Percentiles rank a stretch among this genome's conserved stretches.
These are phyloP conservation scores for Gloeostereum incarnatum DNA, from an alignment of 768 basidiomycete species.

Conservation along the genomic window DNA sequence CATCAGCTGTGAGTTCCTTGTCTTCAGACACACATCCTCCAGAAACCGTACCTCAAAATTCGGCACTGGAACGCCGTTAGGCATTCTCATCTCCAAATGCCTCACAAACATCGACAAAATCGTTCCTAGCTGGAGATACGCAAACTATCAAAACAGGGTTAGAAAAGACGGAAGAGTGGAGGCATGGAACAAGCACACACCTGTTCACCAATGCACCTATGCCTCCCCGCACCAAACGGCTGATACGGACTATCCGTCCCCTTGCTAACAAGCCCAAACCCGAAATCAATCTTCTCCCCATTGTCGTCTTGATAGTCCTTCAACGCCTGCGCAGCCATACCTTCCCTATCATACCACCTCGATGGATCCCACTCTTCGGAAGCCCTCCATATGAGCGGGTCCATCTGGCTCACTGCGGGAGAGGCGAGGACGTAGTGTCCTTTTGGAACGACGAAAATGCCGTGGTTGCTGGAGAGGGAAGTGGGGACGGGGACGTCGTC, in stretches of 20 bases:
- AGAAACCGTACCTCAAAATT: constrained; percentile 74
- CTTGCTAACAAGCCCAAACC: constrained; percentile 92
- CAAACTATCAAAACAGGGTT: constrained; percentile 46
- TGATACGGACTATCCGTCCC: constrained; percentile 95
- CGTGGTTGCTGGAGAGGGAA: constrained; percentile 63
- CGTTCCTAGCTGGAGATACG: constrained; percentile 86
- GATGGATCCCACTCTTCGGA: constrained; percentile 65
- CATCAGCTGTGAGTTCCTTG: constrained; percentile 4
- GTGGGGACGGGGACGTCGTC: constrained; percentile 77
- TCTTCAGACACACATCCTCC: neutral
- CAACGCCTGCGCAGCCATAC: constrained; percentile 72
- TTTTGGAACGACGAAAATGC: constrained; percentile 78
- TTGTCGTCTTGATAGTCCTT: constrained; percentile 63
- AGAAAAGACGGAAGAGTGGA: neutral
- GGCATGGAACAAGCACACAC: constrained; percentile 21
- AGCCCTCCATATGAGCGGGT: constrained; percentile 75
- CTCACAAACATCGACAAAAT: constrained; percentile 76
- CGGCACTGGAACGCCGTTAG: constrained; percentile 60
- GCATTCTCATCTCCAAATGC: constrained; percentile 63
- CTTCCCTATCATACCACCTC: constrained; percentile 82
- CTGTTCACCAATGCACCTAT: constrained; percentile 92
- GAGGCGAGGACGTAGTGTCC: constrained; percentile 87
- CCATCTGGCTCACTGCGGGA: constrained; percentile 82
- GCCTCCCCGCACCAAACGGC: constrained; percentile 95
- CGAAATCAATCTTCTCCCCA: constrained; percentile 92